Evolutionary conservation across 176 grass and related monocot species (phyloP).

Genomic region (Pontederia crassipes): DNA sequence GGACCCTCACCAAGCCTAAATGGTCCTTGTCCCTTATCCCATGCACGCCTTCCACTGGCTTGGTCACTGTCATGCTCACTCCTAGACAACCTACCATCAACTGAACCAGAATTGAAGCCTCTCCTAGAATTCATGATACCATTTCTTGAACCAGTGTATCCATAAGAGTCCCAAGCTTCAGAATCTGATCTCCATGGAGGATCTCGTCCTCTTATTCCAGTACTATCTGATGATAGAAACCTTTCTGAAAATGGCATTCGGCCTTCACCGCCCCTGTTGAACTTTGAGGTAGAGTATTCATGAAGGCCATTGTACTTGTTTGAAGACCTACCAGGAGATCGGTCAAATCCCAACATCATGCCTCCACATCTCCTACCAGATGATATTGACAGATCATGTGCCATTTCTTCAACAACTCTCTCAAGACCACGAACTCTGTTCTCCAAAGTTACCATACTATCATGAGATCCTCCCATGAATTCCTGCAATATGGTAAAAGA

Average conservation of each 20-base stretch:
- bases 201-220: constrained; percentile 37
- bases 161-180: constrained; percentile 59
- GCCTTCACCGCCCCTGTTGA: constrained; percentile 50
- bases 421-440: constrained; percentile 91
- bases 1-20: constrained; percentile 92
- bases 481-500: constrained; percentile 45
- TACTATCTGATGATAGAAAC: constrained; percentile 50
- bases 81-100: constrained; percentile 39
- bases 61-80: constrained; percentile 46
- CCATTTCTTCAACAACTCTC: constrained; percentile 92
- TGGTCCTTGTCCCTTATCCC: constrained; percentile 69
- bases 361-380: constrained; percentile 66
- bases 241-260: constrained; percentile 48
- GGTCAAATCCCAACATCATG: constrained; percentile 47
- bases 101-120: constrained; percentile 52
- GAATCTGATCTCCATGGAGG: constrained; percentile 78
- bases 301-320: constrained; percentile 77
- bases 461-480: constrained; percentile 96
- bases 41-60: constrained; percentile 40
- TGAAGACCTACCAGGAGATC: constrained; percentile 64
- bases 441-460: constrained; percentile 90
- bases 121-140: constrained; percentile 42
- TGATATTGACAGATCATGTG: constrained; percentile 64
- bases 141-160: constrained; percentile 48
- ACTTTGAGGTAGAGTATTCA: constrained; percentile 70